Evolutionary conservation across 495 filamentous ascomycete genomes (phyloP).

Genomic region (Penicillium dipodomyicola): DNA sequence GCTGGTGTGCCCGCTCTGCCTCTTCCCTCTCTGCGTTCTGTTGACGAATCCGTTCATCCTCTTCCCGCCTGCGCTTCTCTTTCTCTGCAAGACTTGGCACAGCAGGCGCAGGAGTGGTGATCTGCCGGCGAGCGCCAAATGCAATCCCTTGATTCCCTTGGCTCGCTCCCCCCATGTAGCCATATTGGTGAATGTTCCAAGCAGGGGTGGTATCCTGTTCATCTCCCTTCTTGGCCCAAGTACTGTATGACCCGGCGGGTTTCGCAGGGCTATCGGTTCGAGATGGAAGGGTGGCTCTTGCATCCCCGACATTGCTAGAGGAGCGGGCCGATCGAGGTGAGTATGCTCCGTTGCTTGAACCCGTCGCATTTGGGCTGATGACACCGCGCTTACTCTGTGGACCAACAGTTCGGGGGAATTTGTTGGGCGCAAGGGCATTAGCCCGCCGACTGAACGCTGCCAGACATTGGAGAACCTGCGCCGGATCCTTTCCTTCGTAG

Average conservation of each 20-base stretch:
- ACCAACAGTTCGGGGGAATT: slow-evolving; percentile 69
- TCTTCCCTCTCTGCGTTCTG: slow-evolving; percentile 55
- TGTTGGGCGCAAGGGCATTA: slow-evolving; percentile 67
- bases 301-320: slow-evolving; percentile 65
- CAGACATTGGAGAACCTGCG: slow-evolving; percentile 93
- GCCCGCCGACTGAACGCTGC: slow-evolving; percentile 87
- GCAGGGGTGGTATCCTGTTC: slow-evolving; percentile 79
- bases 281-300: slow-evolving; percentile 54
- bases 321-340: slow-evolving; percentile 51
- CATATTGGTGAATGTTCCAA: slow-evolving; percentile 99
- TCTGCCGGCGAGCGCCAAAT: slow-evolving; percentile 89
- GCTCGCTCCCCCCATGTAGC: slow-evolving; percentile 96
- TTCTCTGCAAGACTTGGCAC: slow-evolving; percentile 74
- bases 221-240: slow-evolving; percentile 85
- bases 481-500: slow-evolving; percentile 93
- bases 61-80: slow-evolving; percentile 58
- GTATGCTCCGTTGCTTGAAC: slow-evolving; percentile 41
- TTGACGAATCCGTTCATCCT: slow-evolving; percentile 59
- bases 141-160: slow-evolving; percentile 92
- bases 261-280: slow-evolving; percentile 61
- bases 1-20: slow-evolving; percentile 57
- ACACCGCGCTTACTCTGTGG: slow-evolving; percentile 57
- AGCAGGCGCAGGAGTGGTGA: slow-evolving; percentile 75
- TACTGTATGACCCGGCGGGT: slow-evolving; percentile 63
- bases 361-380: slow-evolving; percentile 70